phyloP scores from a whole-genome alignment of 345 rosid genomes.

The Gossypioides kirkii region DNA sequence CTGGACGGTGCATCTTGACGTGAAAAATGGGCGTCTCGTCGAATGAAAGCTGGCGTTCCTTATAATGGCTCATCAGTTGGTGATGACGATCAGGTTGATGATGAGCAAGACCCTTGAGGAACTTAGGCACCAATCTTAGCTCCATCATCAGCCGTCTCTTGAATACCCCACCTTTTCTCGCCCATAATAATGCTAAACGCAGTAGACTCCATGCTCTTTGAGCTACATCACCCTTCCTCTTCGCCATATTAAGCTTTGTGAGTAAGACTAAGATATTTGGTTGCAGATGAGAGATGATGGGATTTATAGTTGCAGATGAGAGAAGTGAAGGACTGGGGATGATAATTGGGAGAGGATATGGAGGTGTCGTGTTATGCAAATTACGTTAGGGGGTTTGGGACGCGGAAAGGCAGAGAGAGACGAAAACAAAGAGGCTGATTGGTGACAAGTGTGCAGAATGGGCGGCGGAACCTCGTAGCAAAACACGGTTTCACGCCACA shows the following conservation, averaged over 20 bases:
- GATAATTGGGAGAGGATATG: no score
- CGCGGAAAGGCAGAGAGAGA: background rate
- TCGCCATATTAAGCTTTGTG: background rate
- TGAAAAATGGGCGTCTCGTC: background rate
- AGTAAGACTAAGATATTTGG: background rate
- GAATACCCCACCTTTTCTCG: background rate
- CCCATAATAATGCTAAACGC: background rate
- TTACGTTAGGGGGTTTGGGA: background rate
- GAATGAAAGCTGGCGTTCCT: background rate
- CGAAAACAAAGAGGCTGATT: background rate
- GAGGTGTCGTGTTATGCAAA: background rate
- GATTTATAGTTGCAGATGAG: background rate
- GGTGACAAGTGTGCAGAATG: constrained; percentile 9
- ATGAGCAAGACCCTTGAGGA: background rate
- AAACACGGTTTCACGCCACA: constrained; percentile 24
- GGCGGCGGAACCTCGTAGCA: constrained; percentile 14
- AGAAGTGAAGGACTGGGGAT: background rate
- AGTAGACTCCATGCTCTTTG: background rate
- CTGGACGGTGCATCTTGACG: background rate
- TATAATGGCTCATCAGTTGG: background rate
- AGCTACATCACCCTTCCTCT: background rate
- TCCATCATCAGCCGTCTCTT: background rate
- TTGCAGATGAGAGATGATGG: background rate
- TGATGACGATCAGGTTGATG: background rate
- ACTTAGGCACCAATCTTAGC: background rate